Base-by-base conservation (phyloP, 2,329 filamentous ascomycete species). In the Metarhizium robertsii region DNA sequence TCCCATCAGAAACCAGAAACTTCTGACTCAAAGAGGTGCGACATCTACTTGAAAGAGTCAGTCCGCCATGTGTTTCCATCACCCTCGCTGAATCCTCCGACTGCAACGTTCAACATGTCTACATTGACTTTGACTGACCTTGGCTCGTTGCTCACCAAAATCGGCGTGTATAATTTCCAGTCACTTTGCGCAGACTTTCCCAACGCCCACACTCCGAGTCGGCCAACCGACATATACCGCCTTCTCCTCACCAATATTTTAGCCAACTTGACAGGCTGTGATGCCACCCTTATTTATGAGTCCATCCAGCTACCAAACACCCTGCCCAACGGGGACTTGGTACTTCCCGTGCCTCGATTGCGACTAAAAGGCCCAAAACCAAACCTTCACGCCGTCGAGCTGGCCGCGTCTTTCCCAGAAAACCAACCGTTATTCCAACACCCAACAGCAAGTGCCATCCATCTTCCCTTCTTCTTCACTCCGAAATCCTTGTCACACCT, bases 401-500 rank as follows among this genome's bases (percentile, higher is more conserved):
- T 81, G 79, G 51, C 79, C 81, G 32, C 18, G 3, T 18, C 29
- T 14, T 55, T 55, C 36, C 53, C 56, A 14, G 13, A 38, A 6
- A 30, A 42, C 3, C 47, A 55, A 20, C 36, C 50, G 14, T 73
- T 86, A 32, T 73, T 86, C 58, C 71, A 77, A 58, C 75, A n/a
- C 2, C 83, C 83, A 2, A 71, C 73, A 32, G 71, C 76, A 20
- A 75, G 78, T 52, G 84, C 82, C 57, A 76, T 79, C 10, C 84
- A 84, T 59, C 71, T 88, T 13, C 78, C 80, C 54, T 86, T 88
- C 70, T 84, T 85, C 70, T 87, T 85, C 75, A 81, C 83, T 64
- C 75, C 80, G 0, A 68, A 72, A 16, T 73, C 78, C 7, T 73
- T 88, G 25, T 76, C 77, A 10, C 73, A 76, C 36, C 73, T 84